These are phyloP conservation scores for Lophium mytilinum DNA, from an alignment of 495 filamentous ascomycete species.

Conservation along the genomic window DNA sequence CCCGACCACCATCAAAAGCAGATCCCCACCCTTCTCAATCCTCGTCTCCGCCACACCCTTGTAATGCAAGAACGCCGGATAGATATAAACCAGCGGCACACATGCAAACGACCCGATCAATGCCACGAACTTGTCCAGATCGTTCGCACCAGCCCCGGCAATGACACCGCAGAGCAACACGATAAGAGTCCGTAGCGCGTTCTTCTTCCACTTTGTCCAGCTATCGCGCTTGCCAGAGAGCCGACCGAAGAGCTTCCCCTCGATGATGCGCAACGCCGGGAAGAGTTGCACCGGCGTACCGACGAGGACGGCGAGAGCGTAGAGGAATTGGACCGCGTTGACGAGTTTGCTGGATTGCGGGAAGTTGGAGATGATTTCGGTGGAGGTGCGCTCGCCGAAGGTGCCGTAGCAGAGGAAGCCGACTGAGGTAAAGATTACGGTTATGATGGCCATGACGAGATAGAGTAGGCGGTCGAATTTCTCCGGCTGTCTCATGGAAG, in stretches of 20 bases:
- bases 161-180: slow-evolving; percentile 45
- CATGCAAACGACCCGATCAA: slow-evolving; percentile 57
- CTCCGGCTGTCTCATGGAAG: slow-evolving; percentile 52
- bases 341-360: slow-evolving; percentile 54
- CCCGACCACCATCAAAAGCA: slow-evolving; percentile 48
- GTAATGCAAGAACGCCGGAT: slow-evolving; percentile 50
- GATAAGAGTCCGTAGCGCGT: slow-evolving; percentile 44
- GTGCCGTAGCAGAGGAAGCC: slow-evolving; percentile 58
- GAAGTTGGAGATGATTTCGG: slow-evolving; percentile 58
- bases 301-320: slow-evolving; percentile 54
- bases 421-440: slow-evolving; percentile 53
- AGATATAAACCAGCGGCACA: slow-evolving; percentile 42
- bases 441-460: slow-evolving; percentile 54
- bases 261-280: slow-evolving; percentile 54
- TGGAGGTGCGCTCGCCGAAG: slow-evolving; percentile 49
- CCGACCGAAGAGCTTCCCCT: slow-evolving; percentile 43
- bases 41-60: slow-evolving; percentile 46
- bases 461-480: slow-evolving; percentile 51
- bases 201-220: slow-evolving; percentile 60
- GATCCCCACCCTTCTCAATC: slow-evolving; percentile 43
- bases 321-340: slow-evolving; percentile 58
- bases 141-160: slow-evolving; percentile 46
- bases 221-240: slow-evolving; percentile 47
- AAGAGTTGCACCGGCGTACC: slow-evolving; percentile 59
- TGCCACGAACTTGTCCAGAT: slow-evolving; percentile 58